Percentiles rank a stretch among this genome's conserved stretches.
phyloP scores from a whole-genome alignment of 176 grass and related monocot genomes.

The Themeda triandra region DNA sequence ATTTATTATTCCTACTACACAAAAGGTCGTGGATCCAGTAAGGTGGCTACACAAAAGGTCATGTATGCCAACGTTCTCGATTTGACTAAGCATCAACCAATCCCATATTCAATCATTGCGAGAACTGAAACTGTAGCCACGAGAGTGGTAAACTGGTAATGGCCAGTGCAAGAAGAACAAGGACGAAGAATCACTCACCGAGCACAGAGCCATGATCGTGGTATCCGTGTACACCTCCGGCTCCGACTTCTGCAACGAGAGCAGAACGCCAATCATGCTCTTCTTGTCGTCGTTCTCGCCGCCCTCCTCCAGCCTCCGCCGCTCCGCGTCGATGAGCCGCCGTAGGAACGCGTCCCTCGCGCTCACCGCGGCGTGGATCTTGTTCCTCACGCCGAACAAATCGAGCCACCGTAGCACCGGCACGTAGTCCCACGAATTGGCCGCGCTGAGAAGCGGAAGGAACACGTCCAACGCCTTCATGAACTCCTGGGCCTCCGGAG shows the following conservation, averaged over 20 bases:
- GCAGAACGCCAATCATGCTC: constrained; percentile 45
- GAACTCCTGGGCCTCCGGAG: constrained; percentile 28
- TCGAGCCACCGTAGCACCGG: constrained; percentile 34
- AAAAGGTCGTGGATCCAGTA: too few relatives aligned
- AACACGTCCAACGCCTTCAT: constrained; percentile 39
- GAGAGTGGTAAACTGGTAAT: background rate
- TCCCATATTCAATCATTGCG: background rate
- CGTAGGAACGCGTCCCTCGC: constrained; percentile 32
- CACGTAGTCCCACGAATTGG: constrained; percentile 40
- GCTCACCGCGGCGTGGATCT: constrained; percentile 15
- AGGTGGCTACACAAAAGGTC: too few relatives aligned
- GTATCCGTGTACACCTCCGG: constrained; percentile 49
- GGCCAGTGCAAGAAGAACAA: background rate
- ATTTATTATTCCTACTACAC: too few relatives aligned
- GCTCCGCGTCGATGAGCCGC: constrained; percentile 39
- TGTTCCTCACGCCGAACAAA: constrained; percentile 19
- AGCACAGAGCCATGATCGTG: constrained; percentile 36
- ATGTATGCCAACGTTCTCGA: background rate
- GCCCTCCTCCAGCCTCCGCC: background rate
- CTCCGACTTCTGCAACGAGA: constrained; percentile 45
- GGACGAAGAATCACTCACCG: constrained; percentile 19
- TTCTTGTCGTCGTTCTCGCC: constrained; percentile 10
- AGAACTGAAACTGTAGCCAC: background rate
- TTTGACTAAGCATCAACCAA: background rate
- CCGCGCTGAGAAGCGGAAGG: constrained; percentile 1